phyloP scores from a whole-genome alignment of 805 yeast species.

The Saturnispora sekii region DNA sequence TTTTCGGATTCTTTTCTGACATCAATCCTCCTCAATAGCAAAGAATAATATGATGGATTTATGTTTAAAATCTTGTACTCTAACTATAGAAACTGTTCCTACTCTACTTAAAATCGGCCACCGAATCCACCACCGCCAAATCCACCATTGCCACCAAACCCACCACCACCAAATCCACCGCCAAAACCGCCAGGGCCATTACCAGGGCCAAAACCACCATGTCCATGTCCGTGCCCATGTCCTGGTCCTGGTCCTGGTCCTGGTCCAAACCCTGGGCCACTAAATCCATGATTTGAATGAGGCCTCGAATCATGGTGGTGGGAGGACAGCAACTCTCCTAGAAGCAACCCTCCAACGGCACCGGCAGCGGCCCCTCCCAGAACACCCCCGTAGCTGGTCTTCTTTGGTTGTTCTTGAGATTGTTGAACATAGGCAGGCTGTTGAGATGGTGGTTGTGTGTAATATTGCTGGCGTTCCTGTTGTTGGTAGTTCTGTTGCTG shows the following conservation, averaged over 20 bases:
- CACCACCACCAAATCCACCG: slow-evolving; percentile 20
- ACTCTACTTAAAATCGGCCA: slow-evolving; percentile 1
- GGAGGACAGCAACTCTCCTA: slow-evolving; percentile 13
- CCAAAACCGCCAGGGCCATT: not conserved
- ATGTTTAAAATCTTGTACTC: too few species aligned
- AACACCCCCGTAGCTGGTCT: slow-evolving; percentile 18
- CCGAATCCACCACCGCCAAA: slow-evolving; percentile 9
- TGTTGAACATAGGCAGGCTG: slow-evolving; percentile 5
- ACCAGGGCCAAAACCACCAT: slow-evolving; percentile 4
- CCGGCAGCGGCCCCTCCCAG: slow-evolving; percentile 28
- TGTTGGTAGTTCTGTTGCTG: slow-evolving; percentile 11
- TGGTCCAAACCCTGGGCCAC: too few species aligned
- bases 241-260: not conserved
- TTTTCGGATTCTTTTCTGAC: slow-evolving; percentile 11
- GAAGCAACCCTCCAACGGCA: slow-evolving; percentile 23
- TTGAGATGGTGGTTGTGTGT: slow-evolving; percentile 8
- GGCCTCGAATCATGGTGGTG: too few species aligned
- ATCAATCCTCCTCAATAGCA: not conserved
- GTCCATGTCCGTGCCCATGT: too few species aligned
- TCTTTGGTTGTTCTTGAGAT: slow-evolving; percentile 11
- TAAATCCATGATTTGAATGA: too few species aligned
- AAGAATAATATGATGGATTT: not conserved
- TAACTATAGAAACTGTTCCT: too few species aligned
- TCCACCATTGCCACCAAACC: slow-evolving; percentile 18
- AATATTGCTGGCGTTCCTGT: slow-evolving; percentile 10